Evolutionary conservation across 2,329 filamentous ascomycete species (phyloP), one percentile per base, ranked within the genome.

Genomic region (Penicillium psychrosexuale): DNA sequence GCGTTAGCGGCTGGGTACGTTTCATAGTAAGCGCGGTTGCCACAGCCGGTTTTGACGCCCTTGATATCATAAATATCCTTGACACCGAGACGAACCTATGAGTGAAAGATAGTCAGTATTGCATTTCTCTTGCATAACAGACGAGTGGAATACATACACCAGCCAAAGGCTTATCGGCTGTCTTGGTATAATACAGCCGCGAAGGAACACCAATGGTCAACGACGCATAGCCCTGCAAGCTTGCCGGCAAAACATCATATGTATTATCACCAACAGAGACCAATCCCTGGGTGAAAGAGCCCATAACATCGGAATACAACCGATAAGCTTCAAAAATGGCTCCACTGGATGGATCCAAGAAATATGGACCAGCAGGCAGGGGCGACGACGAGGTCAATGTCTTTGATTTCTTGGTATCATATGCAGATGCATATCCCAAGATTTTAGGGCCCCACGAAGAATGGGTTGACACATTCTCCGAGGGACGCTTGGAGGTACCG

Each of bases 61-160:
- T 78, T 76, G 40, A 87, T 72, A 59, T 83, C 76, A 62, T 79
- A 84, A 34, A 86, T 82, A 61, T 88, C 85, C 64, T 88, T 88
- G 52, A 87, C 76, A 2, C 79, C 84, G 1, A 87, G 17, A 45
- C 42, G 42, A 45, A 45, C 42, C 42, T 45, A 15, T 22, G 17
- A 33, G 15, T 13, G 4, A 3, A 19, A 5, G 8, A 31, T 31
- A 44, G 12, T 45, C 8, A 45, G 28, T 33, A 33, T 45, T 31
- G 2, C 13, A 22, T 1, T 1, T 19, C 27, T 44, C 17, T 22
- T 31, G 8, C 28, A 11, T 1, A 31, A 15, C 6, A 12, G 17
- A 19, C 19, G 19, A 19, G 19, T 19, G 15, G 7, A 33, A 33
- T 11, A 45, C 42, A 22, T 45, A 45, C 42, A n/a, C 85, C 84